Evolutionary conservation across 805 yeast genomes (phyloP), one percentile per base, ranked within the genome.

Genomic region (Yamadazyma kitorensis): DNA sequence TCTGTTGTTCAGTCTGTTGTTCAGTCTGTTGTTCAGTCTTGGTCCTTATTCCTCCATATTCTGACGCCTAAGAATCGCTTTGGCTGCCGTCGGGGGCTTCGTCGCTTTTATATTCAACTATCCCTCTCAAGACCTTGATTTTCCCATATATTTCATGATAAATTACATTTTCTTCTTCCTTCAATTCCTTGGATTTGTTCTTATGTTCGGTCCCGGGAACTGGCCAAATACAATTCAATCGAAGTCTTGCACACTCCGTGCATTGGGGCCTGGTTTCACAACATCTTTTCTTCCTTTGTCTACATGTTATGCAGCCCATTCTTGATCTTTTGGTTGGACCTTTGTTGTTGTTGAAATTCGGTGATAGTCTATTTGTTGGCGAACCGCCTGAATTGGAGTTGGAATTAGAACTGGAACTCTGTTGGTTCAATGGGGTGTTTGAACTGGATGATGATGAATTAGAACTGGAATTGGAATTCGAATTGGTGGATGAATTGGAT

Each of bases 291-390:
- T 85, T 85, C 17, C 95, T 59, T 39, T 74, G 76, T 28, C 93
- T 72, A 47, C 95, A 85, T 1, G 94, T 82, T 27, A 82, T 61
- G 53, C 94, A 85, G 0, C 95, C 95, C 68, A 70, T 67, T 48
- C 86, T 67, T 12, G 83, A 77, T 37, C 86, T 61, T 46, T 65
- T 74, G n/a, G 65, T 14, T 5, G 24, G 31, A 6, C 11, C 4
- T 12, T 16, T 28, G 10, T 19, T 19, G 7, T 7, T 7, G 7
- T 7, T 7, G 7, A 10, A 19, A 19, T 27, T 27, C 10, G 32
- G 27, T 28, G 37, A 27, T 8, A 13, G 12, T 24, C 12, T 6
- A 12, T 24, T 24, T 24, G 26, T 24, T 24, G 26, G 14, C 12
- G 14, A 10, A 6, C n/a, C n/a, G n/a, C n/a, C n/a, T n/a, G n/a